These are phyloP conservation scores for Debaryomyces udenii DNA, from an alignment of 1,139 yeast species.

Conservation along the genomic window DNA sequence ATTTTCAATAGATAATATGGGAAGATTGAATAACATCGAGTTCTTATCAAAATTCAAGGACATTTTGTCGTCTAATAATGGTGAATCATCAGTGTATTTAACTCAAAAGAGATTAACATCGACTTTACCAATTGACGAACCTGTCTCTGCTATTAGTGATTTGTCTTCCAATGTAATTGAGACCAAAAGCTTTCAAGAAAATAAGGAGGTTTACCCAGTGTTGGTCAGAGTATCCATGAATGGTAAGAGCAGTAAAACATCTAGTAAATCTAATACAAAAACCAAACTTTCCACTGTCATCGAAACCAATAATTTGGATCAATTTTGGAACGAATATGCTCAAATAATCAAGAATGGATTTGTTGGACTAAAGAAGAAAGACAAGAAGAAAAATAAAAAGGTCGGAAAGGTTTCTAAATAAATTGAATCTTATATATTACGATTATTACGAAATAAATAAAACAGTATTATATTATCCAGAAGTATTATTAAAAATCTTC, in stretches of 20 bases:
- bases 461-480: not conserved
- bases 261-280: conserved; percentile 43
- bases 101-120: conserved; percentile 45
- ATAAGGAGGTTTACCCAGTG: conserved; percentile 43
- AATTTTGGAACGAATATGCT: conserved; percentile 72
- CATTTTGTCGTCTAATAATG: conserved; percentile 34
- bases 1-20: conserved; percentile 25
- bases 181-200: conserved; percentile 18
- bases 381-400: conserved; percentile 55
- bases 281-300: conserved; percentile 68
- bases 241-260: conserved; percentile 42
- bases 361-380: conserved; percentile 55
- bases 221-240: conserved; percentile 60
- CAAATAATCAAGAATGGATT: conserved; percentile 61
- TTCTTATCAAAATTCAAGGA: conserved; percentile 37
- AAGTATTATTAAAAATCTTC: conserved; percentile 26
- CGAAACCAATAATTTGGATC: conserved; percentile 54
- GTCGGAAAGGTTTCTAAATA: conserved; percentile 24
- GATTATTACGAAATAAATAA: conserved; percentile 8
- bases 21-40: conserved; percentile 42
- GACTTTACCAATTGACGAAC: conserved; percentile 26
- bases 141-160: conserved; percentile 24
- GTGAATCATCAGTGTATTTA: conserved; percentile 45
- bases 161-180: conserved; percentile 42
- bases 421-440: conserved; percentile 6